These are phyloP conservation scores for Gonapodya sp. DNA, from an alignment of 192 early-diverging fungal genomes.

Conservation along the genomic window DNA sequence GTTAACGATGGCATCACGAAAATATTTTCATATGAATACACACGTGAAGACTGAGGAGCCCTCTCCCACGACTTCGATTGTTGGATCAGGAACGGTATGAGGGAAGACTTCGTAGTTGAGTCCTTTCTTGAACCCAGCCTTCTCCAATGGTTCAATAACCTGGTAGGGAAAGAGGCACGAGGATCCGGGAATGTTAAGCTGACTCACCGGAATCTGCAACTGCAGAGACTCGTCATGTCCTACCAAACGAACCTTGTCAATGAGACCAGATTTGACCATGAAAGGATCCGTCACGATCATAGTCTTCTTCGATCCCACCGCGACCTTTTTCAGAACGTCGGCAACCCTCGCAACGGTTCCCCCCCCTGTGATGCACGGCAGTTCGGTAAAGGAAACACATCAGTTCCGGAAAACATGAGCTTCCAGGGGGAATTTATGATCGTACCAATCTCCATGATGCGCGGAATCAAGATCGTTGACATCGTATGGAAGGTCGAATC, in stretches of 20 bases:
- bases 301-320: neutral
- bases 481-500: too few species aligned
- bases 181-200: too few species aligned
- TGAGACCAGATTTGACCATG: neutral
- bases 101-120: constrained; percentile 6
- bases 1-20: constrained; percentile 2
- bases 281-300: constrained; percentile 3
- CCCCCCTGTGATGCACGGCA: neutral
- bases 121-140: neutral
- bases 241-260: neutral
- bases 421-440: neutral
- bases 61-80: constrained; percentile 12
- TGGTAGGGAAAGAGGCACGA: neutral
- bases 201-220: too few species aligned
- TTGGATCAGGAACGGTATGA: constrained; percentile 13
- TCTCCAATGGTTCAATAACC: neutral
- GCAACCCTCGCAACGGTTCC: neutral
- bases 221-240: neutral
- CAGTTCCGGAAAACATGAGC: neutral
- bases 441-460: constrained; percentile 9
- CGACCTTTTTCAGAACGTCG: neutral
- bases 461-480: constrained; percentile 8
- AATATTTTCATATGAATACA: neutral
- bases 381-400: neutral
- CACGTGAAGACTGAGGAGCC: neutral